Evolutionary conservation across 1,139 yeast species (phyloP).

Genomic region (Meyerozyma guilliermondii): DNA sequence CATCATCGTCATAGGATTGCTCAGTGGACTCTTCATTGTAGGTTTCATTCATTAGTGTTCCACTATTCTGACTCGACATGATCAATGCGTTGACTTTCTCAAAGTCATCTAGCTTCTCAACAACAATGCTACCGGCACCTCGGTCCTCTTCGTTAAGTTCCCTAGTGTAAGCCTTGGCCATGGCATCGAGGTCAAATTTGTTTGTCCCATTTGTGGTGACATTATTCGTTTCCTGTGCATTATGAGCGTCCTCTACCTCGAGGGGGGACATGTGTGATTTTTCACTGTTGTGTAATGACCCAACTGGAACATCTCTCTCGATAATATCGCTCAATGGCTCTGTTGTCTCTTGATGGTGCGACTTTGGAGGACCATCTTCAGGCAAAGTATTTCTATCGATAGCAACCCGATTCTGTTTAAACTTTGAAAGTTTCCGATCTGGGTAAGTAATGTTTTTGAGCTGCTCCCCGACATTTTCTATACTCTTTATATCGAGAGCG

Average conservation of each 20-base stretch:
- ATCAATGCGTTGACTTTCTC: slow-evolving; percentile 19
- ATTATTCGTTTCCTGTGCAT: background rate
- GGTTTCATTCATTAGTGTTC: slow-evolving; percentile 17
- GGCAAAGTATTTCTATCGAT: background rate
- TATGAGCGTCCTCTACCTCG: background rate
- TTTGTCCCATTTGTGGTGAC: no score
- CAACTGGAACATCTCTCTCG: background rate
- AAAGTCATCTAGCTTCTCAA: slow-evolving; percentile 47
- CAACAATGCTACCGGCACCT: slow-evolving; percentile 53
- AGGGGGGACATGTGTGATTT: no score
- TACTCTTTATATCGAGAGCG: slow-evolving; percentile 49
- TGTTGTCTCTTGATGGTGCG: background rate
- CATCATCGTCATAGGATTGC: background rate
- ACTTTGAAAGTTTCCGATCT: slow-evolving; percentile 11
- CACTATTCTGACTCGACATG: slow-evolving; percentile 18
- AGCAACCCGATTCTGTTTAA: slow-evolving; percentile 9
- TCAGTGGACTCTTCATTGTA: slow-evolving; percentile 5
- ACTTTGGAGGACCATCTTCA: background rate
- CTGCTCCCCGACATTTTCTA: slow-evolving; percentile 52
- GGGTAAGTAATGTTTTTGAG: slow-evolving; percentile 25
- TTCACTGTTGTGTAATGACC: no score
- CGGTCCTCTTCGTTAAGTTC: slow-evolving; percentile 15
- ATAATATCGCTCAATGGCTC: background rate
- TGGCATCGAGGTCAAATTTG: background rate
- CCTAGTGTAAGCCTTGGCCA: slow-evolving; percentile 3